These are phyloP conservation scores for Jamesozyma hellenica DNA, from an alignment of 805 yeast species.

Conservation along the genomic window DNA sequence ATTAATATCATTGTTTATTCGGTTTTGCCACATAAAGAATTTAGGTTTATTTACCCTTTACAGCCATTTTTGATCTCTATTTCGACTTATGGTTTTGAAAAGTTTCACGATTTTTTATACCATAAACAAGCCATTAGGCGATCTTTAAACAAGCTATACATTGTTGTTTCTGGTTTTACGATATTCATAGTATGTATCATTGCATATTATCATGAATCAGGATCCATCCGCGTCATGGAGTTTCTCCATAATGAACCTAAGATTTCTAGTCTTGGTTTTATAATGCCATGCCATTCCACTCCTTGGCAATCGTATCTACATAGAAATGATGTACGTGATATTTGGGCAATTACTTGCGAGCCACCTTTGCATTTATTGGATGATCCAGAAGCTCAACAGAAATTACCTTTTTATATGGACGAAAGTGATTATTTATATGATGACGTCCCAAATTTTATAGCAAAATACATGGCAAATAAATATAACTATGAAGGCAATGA, in stretches of 20 bases:
- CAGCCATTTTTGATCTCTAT: conserved; percentile 60
- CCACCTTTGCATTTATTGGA: conserved; percentile 54
- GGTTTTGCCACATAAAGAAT: conserved; percentile 72
- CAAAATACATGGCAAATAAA: conserved; percentile 38
- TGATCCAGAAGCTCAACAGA: conserved; percentile 21
- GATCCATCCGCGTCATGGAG: conserved; percentile 62
- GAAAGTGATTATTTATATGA: conserved; percentile 80
- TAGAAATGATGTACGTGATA: conserved; percentile 36
- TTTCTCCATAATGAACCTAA: conserved; percentile 35
- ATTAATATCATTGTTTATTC: conserved; percentile 52
- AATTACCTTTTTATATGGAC: conserved; percentile 51
- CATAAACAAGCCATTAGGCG: not conserved
- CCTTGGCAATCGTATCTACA: conserved; percentile 88
- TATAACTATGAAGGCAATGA: not conserved
- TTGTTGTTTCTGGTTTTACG: conserved; percentile 14
- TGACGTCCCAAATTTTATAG: conserved; percentile 50
- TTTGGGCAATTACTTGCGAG: conserved; percentile 83
- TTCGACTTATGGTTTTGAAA: conserved; percentile 33
- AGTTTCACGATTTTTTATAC: conserved; percentile 6
- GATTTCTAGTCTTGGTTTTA: conserved; percentile 56
- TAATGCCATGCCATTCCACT: conserved; percentile 95
- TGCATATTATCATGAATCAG: conserved; percentile 70
- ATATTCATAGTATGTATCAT: conserved; percentile 32
- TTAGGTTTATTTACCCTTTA: conserved; percentile 77
- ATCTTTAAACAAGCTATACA: not conserved